Evolutionary conservation across 345 rosid species (phyloP), one percentile per base, ranked within the genome.

Genomic region (Raphanus raphanistrum): DNA sequence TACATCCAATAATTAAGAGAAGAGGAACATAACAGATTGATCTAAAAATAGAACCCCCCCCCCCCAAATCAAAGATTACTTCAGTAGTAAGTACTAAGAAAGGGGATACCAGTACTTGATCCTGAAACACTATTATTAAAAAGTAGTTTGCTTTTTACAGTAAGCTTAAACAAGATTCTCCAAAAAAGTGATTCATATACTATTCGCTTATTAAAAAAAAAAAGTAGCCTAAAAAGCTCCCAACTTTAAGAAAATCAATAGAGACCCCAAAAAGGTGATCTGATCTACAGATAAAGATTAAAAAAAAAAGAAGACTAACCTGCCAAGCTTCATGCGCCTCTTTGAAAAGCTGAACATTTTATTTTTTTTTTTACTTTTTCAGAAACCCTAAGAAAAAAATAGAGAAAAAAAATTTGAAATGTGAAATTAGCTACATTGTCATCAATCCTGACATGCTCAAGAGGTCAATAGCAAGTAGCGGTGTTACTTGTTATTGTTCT

Each of bases 301-400:
- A 54, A 62, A 50, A 52, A 54, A 62, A 50, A 13, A 2, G 52
- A 64, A 27, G 61, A 81, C 85, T 68, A 61, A 94, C 98, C 98
- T 89, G 80, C 98, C 98, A 82, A 94, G 95, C 74, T 89, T 94
- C 90, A 87, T 89, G 73, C 97, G 97, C 65, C 89, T 85, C 54
- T 93, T 90, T 12, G 97, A 87, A 78, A 94, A 87, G 74, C 92
- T 86, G 78, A 92, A 94, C 98, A 94, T 94, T 67, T 73, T 84
- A 2, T n/a, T n/a, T n/a, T n/a, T n/a, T n/a, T n/a, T n/a, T n/a
- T n/a, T n/a, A n/a, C n/a, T n/a, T n/a, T n/a, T 54, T 63, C 74
- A 15, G 33, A 73, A 69, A 41, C 75, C 41, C 71, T 68, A 50
- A 62, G 15, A 26, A 66, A 76, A 54, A 70, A 21, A 21, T 21